Base-by-base conservation (phyloP, 2,329 filamentous ascomycete genomes). In the Colletotrichum sp. region DNA sequence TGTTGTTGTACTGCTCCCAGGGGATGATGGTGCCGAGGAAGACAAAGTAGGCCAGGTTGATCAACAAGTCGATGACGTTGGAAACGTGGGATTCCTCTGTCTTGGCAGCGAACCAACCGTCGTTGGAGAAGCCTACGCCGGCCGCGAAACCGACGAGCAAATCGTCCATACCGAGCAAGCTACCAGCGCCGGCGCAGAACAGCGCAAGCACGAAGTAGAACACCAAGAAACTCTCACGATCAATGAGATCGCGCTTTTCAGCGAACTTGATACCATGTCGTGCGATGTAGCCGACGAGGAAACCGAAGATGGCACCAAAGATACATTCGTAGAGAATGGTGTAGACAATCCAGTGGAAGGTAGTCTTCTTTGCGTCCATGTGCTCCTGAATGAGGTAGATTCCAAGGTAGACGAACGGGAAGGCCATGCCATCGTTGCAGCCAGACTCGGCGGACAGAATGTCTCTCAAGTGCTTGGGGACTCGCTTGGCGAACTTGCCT, bases 401-500 rank as follows among this genome's bases (percentile, higher is more conserved):
- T 1, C 95, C 93, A 34, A 99, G 90, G 83, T 99, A 99, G 81
- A 99, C 92, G 84, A 99, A 99, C 1, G 97, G 97, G 82, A 99
- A 99, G 2, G 97, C 97, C 97, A 99, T 99, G 86, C 97, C 97
- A 84, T 99, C 97, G 89, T 99, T 99, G 87, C 97, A 99, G 34
- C 97, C 97, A 9, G 97, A 99, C 86, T 99, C 97, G 72, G 96
- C 96, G 6, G 97, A 99, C 15, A 99, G 89, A 68, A 99, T 84
- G 86, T 99, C 97, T 89, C 97, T 92, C 87, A 99, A 88, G 92
- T 99, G 97, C 88, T 98, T 99, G 26, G 97, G 97, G 6, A 99
- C 96, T 78, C 97, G 93, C 87, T 98, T 98, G 44, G 97, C 96
- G 81, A 99, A 99, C 85, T 99, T 99, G 81, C 97, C 97, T 88